Evolutionary conservation across 176 grass and related monocot genomes (phyloP).

Genomic region (Alloteropsis semialata): DNA sequence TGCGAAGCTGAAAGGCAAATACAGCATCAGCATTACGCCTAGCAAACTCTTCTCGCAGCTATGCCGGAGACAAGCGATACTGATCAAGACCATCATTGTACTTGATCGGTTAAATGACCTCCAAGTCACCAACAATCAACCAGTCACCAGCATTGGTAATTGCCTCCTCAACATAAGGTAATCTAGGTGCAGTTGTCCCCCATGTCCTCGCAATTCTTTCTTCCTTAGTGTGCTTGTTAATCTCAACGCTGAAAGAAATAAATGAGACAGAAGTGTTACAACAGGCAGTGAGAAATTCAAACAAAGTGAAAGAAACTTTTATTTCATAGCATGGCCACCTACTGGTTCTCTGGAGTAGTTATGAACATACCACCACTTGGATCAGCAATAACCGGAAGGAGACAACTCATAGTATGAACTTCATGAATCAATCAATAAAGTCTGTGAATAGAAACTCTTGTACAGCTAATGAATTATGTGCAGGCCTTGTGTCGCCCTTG

Average conservation of each 20-base stretch:
- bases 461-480: no score
- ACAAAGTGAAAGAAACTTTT: background rate
- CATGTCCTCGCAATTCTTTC: slow-evolving; percentile 97
- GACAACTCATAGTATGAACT: no score
- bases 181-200: slow-evolving; percentile 78
- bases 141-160: slow-evolving; percentile 90
- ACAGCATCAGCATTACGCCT: slow-evolving; percentile 91
- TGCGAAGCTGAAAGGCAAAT: slow-evolving; percentile 98
- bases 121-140: slow-evolving; percentile 94
- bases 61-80: slow-evolving; percentile 83
- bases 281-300: background rate
- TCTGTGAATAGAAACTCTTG: no score
- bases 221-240: slow-evolving; percentile 99
- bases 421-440: no score
- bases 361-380: no score
- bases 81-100: slow-evolving; percentile 95
- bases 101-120: slow-evolving; percentile 95
- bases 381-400: no score
- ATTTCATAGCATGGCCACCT: no score
- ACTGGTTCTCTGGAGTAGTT: no score
- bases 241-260: slow-evolving; percentile 88
- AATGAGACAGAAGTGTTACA: slow-evolving; percentile 6
- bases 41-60: slow-evolving; percentile 87
- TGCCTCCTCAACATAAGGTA: slow-evolving; percentile 86
- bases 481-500: no score